Conservation (phyloP, 306 rosid genomes). For the Cucumis hystrix region DNA sequence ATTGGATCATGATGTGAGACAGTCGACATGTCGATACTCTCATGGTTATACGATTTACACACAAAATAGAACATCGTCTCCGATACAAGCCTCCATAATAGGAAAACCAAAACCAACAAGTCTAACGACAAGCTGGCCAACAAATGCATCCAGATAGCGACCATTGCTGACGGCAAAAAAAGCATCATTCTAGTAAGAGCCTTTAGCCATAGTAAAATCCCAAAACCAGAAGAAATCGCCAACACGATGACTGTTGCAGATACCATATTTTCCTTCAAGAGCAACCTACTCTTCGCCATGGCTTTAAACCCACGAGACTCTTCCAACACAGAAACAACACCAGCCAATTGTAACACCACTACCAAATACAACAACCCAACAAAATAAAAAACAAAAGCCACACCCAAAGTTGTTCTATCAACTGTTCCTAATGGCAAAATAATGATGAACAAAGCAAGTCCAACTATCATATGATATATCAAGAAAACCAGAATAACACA, state of each 20-base stretch:
- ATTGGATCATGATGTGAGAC: constrained; percentile 39
- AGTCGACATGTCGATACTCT: constrained; percentile 51
- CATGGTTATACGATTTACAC: constrained; percentile 70
- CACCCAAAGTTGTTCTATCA: neutral
- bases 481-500: constrained; percentile 6
- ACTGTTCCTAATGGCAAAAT: constrained; percentile 20
- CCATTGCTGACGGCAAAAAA: constrained; percentile 9
- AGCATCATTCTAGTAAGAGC: neutral
- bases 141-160: constrained; percentile 13
- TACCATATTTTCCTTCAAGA: constrained; percentile 48
- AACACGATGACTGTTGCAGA: constrained; percentile 16
- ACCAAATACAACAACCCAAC: constrained; percentile 35
- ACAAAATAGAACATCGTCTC: constrained; percentile 63
- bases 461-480: constrained; percentile 17
- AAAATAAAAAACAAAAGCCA: constrained; percentile 4
- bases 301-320: constrained; percentile 45
- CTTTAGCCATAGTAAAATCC: neutral
- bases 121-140: constrained; percentile 12
- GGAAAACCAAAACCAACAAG: constrained; percentile 21
- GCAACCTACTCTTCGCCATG: constrained; percentile 41
- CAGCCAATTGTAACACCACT: constrained; percentile 46
- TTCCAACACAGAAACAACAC: constrained; percentile 55
- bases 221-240: neutral
- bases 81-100: constrained; percentile 34
- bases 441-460: constrained; percentile 35